phyloP scores from a whole-genome alignment of 2,329 filamentous ascomycete species.

The Pseudogymnoascus sp. region DNA sequence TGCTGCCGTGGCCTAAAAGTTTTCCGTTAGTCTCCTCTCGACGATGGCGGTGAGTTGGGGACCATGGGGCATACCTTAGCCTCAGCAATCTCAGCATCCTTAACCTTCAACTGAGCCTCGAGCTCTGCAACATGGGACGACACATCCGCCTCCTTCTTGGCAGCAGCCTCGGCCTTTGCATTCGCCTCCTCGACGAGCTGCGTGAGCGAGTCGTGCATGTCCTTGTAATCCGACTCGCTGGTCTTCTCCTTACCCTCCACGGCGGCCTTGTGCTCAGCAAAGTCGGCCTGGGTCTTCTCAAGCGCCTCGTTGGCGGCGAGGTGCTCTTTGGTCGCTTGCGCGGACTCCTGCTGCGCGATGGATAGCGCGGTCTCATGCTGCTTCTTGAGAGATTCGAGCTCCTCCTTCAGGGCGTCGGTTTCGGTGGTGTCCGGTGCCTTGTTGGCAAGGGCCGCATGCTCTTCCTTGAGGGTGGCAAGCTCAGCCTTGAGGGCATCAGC shows the following conservation, averaged over 20 bases:
- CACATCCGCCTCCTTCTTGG: conserved; percentile 17
- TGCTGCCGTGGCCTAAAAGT: conserved; percentile 3
- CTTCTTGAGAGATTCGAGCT: conserved; percentile 44
- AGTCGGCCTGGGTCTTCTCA: conserved; percentile 43
- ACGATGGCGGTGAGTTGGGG: background rate
- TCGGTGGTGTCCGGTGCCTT: conserved; percentile 50
- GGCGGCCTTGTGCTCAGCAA: conserved; percentile 46
- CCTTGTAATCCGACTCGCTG: conserved; percentile 52
- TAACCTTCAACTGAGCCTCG: conserved; percentile 35
- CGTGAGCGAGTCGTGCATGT: conserved; percentile 57
- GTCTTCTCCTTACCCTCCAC: conserved; percentile 47
- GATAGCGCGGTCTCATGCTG: conserved; percentile 39
- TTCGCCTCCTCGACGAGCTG: conserved; percentile 51
- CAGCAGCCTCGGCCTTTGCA: conserved; percentile 29
- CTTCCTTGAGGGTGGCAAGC: conserved; percentile 22
- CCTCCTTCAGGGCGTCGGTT: conserved; percentile 43
- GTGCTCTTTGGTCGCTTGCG: conserved; percentile 35
- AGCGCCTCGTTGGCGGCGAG: conserved; percentile 27
- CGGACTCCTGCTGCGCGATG: conserved; percentile 29
- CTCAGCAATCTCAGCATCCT: conserved; percentile 57
- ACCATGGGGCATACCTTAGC: conserved; percentile 40
- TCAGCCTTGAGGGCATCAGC: conserved; percentile 1
- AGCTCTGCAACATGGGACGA: conserved; percentile 5
- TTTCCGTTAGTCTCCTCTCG: background rate
- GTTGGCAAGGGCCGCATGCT: conserved; percentile 42